phyloP scores from a whole-genome alignment of 768 basidiomycete genomes.

The Leucocoprinus birnbaumii region DNA sequence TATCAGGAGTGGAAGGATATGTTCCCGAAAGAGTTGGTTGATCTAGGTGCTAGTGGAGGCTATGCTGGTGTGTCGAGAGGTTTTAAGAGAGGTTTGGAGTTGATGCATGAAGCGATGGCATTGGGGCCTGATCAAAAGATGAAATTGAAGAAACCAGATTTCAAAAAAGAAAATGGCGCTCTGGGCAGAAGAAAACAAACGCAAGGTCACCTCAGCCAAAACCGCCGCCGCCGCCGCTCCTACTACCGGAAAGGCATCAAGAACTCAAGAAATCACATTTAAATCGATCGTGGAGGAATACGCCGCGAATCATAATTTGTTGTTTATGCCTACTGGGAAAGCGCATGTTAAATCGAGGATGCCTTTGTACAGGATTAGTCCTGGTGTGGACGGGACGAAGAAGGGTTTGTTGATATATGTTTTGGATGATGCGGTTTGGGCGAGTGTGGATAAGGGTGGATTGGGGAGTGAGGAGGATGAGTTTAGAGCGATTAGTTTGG shows the following conservation, averaged over 20 bases:
- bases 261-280: slow-evolving; percentile 86
- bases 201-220: slow-evolving; percentile 21
- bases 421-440: slow-evolving; percentile 93
- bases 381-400: slow-evolving; percentile 67
- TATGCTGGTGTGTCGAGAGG: slow-evolving; percentile 70
- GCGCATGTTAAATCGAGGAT: slow-evolving; percentile 84
- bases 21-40: slow-evolving; percentile 67
- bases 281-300: slow-evolving; percentile 89
- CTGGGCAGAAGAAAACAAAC: slow-evolving; percentile 3
- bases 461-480: slow-evolving; percentile 51
- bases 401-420: slow-evolving; percentile 90
- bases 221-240: slow-evolving; percentile 20
- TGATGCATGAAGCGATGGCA: slow-evolving; percentile 94
- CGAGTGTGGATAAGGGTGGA: slow-evolving; percentile 40
- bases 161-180: slow-evolving; percentile 42
- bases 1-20: slow-evolving; percentile 83
- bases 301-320: slow-evolving; percentile 78
- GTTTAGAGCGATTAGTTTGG: slow-evolving; percentile 77
- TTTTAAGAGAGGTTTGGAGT: slow-evolving; percentile 83
- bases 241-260: slow-evolving; percentile 40
- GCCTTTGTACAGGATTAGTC: slow-evolving; percentile 84
- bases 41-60: slow-evolving; percentile 25
- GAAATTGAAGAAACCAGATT: slow-evolving; percentile 66
- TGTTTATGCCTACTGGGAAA: slow-evolving; percentile 86
- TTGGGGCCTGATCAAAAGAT: slow-evolving; percentile 76